These are phyloP conservation scores for Saposhnikovia divaricata DNA, from an alignment of 129 eudicot species.

Conservation along the genomic window DNA sequence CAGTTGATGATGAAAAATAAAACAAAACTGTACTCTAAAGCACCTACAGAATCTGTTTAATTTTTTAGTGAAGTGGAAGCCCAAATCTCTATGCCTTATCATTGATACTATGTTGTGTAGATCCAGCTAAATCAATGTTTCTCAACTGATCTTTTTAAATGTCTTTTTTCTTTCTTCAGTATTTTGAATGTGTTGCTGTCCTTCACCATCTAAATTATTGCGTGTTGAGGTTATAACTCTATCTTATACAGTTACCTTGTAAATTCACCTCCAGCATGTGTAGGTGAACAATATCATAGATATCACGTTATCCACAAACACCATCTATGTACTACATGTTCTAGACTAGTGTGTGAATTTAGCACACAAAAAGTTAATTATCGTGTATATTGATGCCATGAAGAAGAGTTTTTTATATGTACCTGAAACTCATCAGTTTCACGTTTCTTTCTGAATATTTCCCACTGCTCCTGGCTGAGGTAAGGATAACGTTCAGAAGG, in stretches of 20 bases:
- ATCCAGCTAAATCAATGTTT: neutral
- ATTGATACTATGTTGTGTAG: neutral
- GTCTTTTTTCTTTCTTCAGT: neutral
- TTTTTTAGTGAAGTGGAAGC: neutral
- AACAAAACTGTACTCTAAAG: neutral
- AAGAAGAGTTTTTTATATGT: too few relatives aligned
- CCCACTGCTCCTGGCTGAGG: too few relatives aligned
- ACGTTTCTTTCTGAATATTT: too few relatives aligned
- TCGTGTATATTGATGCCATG: too few relatives aligned
- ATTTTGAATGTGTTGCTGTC: neutral
- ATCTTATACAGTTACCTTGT: neutral
- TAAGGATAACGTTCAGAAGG: too few relatives aligned
- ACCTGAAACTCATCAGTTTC: too few relatives aligned
- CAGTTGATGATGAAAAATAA: slow-evolving; percentile 7
- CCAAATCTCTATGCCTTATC: neutral
- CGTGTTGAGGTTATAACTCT: neutral
- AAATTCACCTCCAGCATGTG: neutral
- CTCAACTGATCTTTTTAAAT: neutral
- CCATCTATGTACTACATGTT: too few relatives aligned
- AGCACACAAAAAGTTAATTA: neutral
- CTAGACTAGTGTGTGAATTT: too few relatives aligned
- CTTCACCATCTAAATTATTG: too few relatives aligned
- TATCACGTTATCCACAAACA: neutral
- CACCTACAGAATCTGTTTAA: neutral
- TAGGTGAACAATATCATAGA: neutral